Percentiles rank a stretch among this genome's conserved stretches.
These are phyloP conservation scores for Sporothrix mexicana DNA, from an alignment of 2,329 filamentous ascomycete species.

Conservation along the genomic window DNA sequence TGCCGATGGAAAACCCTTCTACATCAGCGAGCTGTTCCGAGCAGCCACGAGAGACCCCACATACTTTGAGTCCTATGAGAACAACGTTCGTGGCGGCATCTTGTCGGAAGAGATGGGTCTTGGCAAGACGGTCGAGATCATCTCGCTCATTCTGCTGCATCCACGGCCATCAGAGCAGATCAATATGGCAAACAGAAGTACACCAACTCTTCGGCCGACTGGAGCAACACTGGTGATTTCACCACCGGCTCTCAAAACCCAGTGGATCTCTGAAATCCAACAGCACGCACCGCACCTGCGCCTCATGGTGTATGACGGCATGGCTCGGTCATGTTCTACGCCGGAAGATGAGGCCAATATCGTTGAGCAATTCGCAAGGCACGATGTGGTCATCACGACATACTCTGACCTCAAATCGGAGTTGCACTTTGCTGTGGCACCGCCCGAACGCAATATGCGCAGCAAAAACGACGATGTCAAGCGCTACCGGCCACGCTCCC, in stretches of 20 bases:
- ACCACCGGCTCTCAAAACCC: constrained; percentile 60
- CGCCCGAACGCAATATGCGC: constrained; percentile 71
- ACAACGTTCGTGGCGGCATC: constrained; percentile 64
- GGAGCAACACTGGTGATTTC: constrained; percentile 67
- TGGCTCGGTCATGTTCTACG: constrained; percentile 46
- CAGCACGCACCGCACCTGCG: constrained; percentile 63
- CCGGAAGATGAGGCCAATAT: constrained; percentile 49
- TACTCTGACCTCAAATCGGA: constrained; percentile 78
- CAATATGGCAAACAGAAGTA: constrained; percentile 61
- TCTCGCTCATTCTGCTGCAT: constrained; percentile 72
- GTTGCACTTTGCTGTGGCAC: constrained; percentile 74
- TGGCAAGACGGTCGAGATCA: constrained; percentile 79
- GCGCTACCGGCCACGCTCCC: constrained; percentile 71
- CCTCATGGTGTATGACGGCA: constrained; percentile 63
- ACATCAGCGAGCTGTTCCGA: constrained; percentile 65
- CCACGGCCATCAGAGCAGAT: constrained; percentile 47
- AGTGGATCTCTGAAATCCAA: constrained; percentile 67
- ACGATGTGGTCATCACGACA: constrained; percentile 68
- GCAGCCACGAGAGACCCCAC: constrained; percentile 58
- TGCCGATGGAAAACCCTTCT: constrained; percentile 48
- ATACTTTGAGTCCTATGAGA: constrained; percentile 52
- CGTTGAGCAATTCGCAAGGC: constrained; percentile 53
- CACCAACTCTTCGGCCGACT: constrained; percentile 54
- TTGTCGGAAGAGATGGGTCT: constrained; percentile 84
- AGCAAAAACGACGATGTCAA: constrained; percentile 55